Evolutionary conservation across 2,329 filamentous ascomycete genomes (phyloP).

Genomic region (Anthostomella pinea): DNA sequence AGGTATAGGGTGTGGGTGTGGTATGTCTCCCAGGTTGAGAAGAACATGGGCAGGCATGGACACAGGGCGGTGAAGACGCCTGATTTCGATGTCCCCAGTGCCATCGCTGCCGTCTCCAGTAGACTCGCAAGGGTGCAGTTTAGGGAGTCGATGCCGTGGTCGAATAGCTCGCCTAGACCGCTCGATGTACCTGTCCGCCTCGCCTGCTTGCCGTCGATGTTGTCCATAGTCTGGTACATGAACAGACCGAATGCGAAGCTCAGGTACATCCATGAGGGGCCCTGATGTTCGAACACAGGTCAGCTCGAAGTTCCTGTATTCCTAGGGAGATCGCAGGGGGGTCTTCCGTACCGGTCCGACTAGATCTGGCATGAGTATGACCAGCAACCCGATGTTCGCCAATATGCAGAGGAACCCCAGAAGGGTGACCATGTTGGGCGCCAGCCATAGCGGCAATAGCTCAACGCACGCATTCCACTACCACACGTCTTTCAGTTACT

Average conservation of each 20-base stretch:
- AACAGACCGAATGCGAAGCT: constrained; percentile 94
- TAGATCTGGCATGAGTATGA: constrained; percentile 83
- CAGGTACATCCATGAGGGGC: constrained; percentile 88
- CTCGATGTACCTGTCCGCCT: constrained; percentile 92
- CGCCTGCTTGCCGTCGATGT: constrained; percentile 97
- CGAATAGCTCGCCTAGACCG: constrained; percentile 92
- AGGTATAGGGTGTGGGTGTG: constrained; percentile 97
- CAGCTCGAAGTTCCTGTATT: constrained; percentile 8
- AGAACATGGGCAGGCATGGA: constrained; percentile 96
- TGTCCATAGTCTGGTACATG: constrained; percentile 99
- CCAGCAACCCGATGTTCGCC: constrained; percentile 70
- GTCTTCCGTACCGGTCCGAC: constrained; percentile 73
- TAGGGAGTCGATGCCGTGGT: constrained; percentile 96
- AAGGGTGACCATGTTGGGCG: constrained; percentile 96
- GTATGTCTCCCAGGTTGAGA: constrained; percentile 99
- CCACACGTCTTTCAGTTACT: constrained; percentile 24
- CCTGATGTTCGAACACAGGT: constrained; percentile 44
- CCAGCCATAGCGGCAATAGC: constrained; percentile 89
- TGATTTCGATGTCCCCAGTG: constrained; percentile 75
- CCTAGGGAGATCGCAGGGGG: not conserved
- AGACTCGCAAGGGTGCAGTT: constrained; percentile 95
- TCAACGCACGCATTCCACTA: constrained; percentile 98
- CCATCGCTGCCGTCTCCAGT: constrained; percentile 90
- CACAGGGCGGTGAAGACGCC: constrained; percentile 90
- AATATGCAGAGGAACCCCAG: constrained; percentile 94